A percentile compares a stretch with the other conserved stretches of the same genome.
phyloP scores from a whole-genome alignment of 805 yeast species.

The Cyberlindnera mrakii region DNA sequence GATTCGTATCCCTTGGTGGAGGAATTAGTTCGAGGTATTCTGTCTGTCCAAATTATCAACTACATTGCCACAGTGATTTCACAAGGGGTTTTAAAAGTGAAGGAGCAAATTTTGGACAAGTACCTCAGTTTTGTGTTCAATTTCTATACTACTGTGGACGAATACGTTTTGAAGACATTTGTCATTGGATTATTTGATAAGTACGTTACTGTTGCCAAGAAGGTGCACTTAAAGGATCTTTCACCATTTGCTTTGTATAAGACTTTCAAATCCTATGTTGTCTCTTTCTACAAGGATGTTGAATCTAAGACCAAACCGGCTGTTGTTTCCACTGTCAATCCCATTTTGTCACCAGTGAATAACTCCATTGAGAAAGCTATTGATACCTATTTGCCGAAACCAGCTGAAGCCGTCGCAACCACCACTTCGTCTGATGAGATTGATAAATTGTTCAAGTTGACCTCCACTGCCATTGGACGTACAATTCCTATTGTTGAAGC shows the following conservation, averaged over 20 bases:
- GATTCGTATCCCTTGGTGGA: constrained; percentile 10
- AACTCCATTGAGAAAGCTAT: constrained; percentile 10
- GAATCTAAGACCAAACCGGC: constrained; percentile 7
- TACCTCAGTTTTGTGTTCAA: constrained; percentile 4
- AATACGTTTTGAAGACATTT: constrained; percentile 2
- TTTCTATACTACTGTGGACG: constrained; percentile 2
- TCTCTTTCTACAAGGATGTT: background rate
- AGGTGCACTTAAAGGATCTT: constrained; percentile 5
- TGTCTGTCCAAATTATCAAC: constrained; percentile 7
- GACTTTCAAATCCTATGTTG: background rate
- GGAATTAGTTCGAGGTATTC: constrained; percentile 4
- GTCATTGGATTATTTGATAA: constrained; percentile 7
- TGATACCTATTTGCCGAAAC: constrained; percentile 10
- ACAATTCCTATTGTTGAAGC: constrained; percentile 6
- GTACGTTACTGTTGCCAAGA: constrained; percentile 4
- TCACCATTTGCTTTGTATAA: constrained; percentile 3
- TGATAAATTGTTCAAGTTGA: constrained; percentile 7
- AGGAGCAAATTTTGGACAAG: constrained; percentile 5
- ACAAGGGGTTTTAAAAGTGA: constrained; percentile 3
- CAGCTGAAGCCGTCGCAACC: background rate
- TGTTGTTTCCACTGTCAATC: constrained; percentile 10
- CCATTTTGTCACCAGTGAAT: constrained; percentile 15
- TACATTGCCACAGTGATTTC: constrained; percentile 8
- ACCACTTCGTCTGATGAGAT: constrained; percentile 5
- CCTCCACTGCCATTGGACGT: constrained; percentile 11